phyloP scores from a whole-genome alignment of 768 basidiomycete species.

The Boletus sensibilis region DNA sequence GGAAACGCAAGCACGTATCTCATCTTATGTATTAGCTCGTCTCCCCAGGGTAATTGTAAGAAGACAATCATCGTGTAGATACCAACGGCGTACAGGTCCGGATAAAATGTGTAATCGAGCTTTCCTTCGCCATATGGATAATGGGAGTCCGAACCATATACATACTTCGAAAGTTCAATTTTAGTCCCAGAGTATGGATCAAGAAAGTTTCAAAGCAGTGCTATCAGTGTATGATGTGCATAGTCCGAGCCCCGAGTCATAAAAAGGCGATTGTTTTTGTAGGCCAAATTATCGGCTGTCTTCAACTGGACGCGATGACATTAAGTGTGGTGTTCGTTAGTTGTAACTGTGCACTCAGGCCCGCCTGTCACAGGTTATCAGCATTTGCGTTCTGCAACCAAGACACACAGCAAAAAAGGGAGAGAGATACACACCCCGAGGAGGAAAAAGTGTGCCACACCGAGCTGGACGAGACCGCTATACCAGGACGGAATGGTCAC shows the following conservation, averaged over 20 bases:
- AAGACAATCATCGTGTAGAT: no score
- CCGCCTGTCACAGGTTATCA: not conserved
- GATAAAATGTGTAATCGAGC: no score
- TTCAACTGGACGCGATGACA: not conserved
- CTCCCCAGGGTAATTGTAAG: no score
- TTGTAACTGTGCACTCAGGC: not conserved
- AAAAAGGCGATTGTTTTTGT: not conserved
- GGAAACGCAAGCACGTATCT: no score
- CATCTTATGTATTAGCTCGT: no score
- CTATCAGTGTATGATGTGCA: no score
- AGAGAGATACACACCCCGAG: not conserved
- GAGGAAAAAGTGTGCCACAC: slow-evolving; percentile 6
- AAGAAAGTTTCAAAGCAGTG: not conserved
- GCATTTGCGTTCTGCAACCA: not conserved
- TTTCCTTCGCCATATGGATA: no score
- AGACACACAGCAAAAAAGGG: not conserved
- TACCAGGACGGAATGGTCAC: slow-evolving; percentile 4
- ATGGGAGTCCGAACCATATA: no score
- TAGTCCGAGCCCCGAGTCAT: no score
- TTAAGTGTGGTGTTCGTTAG: not conserved
- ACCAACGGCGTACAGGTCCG: no score
- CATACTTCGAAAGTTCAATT: no score
- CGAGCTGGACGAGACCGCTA: not conserved
- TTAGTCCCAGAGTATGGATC: no score
- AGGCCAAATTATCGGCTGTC: not conserved